These are phyloP conservation scores for Collybia sordida DNA, from an alignment of 768 basidiomycete species.

Conservation along the genomic window DNA sequence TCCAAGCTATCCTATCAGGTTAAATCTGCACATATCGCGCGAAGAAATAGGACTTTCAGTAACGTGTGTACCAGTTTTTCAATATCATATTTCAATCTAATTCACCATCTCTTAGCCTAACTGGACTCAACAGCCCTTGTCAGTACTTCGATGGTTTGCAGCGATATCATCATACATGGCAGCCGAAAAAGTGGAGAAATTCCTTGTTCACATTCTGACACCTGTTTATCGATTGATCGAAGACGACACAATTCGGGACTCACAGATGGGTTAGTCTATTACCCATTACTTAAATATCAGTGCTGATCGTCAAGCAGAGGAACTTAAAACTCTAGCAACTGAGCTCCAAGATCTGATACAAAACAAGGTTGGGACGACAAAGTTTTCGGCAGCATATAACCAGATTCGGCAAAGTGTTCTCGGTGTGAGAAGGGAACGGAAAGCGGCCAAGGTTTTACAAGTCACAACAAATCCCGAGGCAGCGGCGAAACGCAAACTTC, in stretches of 20 bases:
- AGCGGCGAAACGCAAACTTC: conserved; percentile 72
- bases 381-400: conserved; percentile 79
- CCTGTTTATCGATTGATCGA: conserved; percentile 87
- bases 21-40: conserved; percentile 69
- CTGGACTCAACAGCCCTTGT: conserved; percentile 81
- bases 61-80: conserved; percentile 35
- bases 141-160: conserved; percentile 90
- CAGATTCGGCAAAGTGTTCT: conserved; percentile 72
- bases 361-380: conserved; percentile 81
- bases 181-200: conserved; percentile 53
- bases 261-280: conserved; percentile 65
- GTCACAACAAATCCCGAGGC: conserved; percentile 71
- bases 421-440: conserved; percentile 69
- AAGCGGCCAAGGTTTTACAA: conserved; percentile 58
- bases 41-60: conserved; percentile 51
- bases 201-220: conserved; percentile 80
- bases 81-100: conserved; percentile 1
- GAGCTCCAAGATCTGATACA: conserved; percentile 91
- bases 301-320: conserved; percentile 47
- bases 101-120: conserved; percentile 48
- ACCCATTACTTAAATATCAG: neutral
- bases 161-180: conserved; percentile 83
- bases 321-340: conserved; percentile 74
- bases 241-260: conserved; percentile 80
- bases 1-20: conserved; percentile 90